A percentile compares a stretch with the other conserved stretches of the same genome.
Evolutionary conservation across 2,329 filamentous ascomycete species (phyloP).

Genomic region (Alternaria sp.): DNA sequence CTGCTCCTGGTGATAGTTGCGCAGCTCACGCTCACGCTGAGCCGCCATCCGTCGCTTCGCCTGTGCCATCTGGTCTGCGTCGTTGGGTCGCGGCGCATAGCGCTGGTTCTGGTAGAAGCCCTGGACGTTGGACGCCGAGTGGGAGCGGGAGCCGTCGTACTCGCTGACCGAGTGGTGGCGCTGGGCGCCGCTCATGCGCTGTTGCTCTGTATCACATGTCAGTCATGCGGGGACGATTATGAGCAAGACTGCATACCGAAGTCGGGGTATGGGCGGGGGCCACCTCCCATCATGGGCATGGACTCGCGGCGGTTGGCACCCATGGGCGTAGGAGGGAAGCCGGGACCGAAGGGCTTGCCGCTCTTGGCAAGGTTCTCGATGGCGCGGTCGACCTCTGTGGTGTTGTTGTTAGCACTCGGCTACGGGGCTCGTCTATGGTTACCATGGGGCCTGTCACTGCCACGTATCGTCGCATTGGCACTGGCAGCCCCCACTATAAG

Average conservation of each 20-base stretch:
- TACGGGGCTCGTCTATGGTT: not conserved
- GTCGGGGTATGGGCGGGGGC: slow-evolving; percentile 65
- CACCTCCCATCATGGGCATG: slow-evolving; percentile 67
- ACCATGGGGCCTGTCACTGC: slow-evolving; percentile 8
- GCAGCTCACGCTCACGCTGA: slow-evolving; percentile 97
- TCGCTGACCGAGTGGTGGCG: slow-evolving; percentile 88
- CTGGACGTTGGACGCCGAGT: slow-evolving; percentile 81
- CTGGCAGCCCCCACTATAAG: not conserved
- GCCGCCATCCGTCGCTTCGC: slow-evolving; percentile 99
- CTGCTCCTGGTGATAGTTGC: slow-evolving; percentile 99
- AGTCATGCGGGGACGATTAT: slow-evolving; percentile 14
- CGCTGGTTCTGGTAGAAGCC: slow-evolving; percentile 95
- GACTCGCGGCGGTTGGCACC: slow-evolving; percentile 80
- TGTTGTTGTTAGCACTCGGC: slow-evolving; percentile 22
- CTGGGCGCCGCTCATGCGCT: slow-evolving; percentile 71
- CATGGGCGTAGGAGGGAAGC: slow-evolving; percentile 38
- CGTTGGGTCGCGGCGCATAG: slow-evolving; percentile 85
- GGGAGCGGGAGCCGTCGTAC: slow-evolving; percentile 78
- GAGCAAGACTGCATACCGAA: slow-evolving; percentile 60
- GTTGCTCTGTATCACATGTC: slow-evolving; percentile 58
- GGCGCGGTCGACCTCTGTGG: slow-evolving; percentile 89
- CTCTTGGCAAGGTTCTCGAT: slow-evolving; percentile 97
- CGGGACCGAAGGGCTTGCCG: slow-evolving; percentile 80
- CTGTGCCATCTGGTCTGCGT: slow-evolving; percentile 99
- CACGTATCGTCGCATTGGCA: slow-evolving; percentile 9